Base-by-base conservation (phyloP, 2,329 filamentous ascomycete genomes). In the Coleophoma cylindrospora region DNA sequence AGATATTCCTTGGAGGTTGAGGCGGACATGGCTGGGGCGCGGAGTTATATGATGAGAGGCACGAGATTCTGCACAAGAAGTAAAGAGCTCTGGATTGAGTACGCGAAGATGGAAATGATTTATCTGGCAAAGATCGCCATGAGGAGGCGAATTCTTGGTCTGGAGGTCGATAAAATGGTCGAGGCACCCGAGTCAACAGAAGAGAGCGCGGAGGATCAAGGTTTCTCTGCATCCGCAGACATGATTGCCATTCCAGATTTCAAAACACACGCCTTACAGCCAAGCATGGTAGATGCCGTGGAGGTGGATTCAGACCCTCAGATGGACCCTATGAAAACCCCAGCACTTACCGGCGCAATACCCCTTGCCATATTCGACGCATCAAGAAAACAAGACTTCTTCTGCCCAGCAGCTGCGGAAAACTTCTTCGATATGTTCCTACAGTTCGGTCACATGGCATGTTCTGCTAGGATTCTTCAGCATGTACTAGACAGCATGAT, bases 311-410 rank as follows among this genome's bases (percentile, higher is more conserved):
- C 54, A 2, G 65, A 66, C 47, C 63, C 62, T 4, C 52, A 47
- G 22, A 61, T 64, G 41, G 63, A 67, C 45, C 64, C 61, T 6
- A 66, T 64, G 56, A 73, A 76, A 50, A 92, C 91, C 44, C 91
- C 92, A 4, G 90, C 90, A 10, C 76, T 96, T 55, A 89, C 87
- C 53, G 94, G 94, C n/a, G 94, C 90, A 14, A 96, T 99, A 58
- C 91, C 94, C 2, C 80, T 91, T 50, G 91, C 92, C 37, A 89
- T 99, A 44, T 96, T 96, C 63, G 90, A 96, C 62, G 83, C 89
- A 19, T 86, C 91, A 6, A 83, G 84, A 71, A 89, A 87, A 66
- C 85, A 96, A 61, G 80, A 87, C 47, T 83, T 87, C 57, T 83
- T 85, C 65, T 80, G 79, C 52, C 69, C 83, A 2, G 71, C 74